Base-by-base conservation (phyloP, 2,329 filamentous ascomycete genomes). In the Colletotrichum viniferum region DNA sequence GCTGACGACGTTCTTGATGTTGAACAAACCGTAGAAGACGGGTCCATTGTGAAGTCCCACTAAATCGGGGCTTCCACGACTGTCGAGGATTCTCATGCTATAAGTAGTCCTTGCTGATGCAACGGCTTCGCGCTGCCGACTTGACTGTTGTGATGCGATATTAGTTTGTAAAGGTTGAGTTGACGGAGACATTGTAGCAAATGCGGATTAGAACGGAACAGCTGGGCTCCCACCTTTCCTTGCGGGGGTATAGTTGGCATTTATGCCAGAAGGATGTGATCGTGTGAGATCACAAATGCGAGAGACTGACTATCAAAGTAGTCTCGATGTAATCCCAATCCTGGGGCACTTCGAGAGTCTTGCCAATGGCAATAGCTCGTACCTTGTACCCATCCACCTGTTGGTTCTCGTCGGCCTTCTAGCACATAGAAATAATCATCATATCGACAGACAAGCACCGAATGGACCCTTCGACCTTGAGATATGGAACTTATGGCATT, bases 401-500 rank as follows among this genome's bases (percentile, higher is more conserved):
- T 16, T 58, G 55, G 14, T 9, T 7, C 55, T 30, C 21, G 16
- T 28, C 55, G 55, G 24, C 24, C 14, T 66, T 32, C 48, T 73
- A 70, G 12, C 60, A 32, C 3, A 75, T 48, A 3, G 73, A 72
- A 4, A 34, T 34, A 10, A 34, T 34, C 32, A 34, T 34, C 32
- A 34, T 34, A 34, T 83, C 85, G 12, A 81, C 80, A 16, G 81
- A 82, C 67, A 85, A 82, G 70, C 84, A 85, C 77, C 87, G 84
- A 73, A 83, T 82, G 63, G 85, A 81, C 77, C 81, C 86, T 71
- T 87, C 83, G 78, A 88, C 85, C n/a, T 79, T 78, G 79, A 88
- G 88, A 76, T 88, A 86, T 69, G 86, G 79, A 21, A 86, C 82
- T 72, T 88, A 89, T n/a, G 88, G 84, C 24, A 85, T 69, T 43